Conservation (phyloP, 2,329 filamentous ascomycete species). For the Pseudogymnoascus sp. region DNA sequence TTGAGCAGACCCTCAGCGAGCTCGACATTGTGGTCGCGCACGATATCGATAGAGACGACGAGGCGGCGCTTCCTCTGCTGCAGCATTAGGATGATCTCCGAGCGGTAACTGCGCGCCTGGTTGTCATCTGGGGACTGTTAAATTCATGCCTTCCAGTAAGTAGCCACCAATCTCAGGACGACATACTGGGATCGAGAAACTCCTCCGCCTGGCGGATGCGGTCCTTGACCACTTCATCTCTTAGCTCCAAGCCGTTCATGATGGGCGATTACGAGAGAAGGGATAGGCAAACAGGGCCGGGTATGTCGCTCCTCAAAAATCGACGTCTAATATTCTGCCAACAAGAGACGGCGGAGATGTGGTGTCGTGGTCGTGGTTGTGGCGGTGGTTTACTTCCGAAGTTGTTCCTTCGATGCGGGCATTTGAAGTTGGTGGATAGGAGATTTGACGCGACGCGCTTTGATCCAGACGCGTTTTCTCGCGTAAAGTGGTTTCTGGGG, state of each 20-base stretch:
- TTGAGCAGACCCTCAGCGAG: slow-evolving; percentile 73
- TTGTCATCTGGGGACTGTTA: slow-evolving; percentile 40
- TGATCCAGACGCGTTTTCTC: background rate
- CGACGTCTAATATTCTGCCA: background rate
- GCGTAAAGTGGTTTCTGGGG: slow-evolving; percentile 4
- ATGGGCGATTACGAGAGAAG: slow-evolving; percentile 7
- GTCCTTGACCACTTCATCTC: slow-evolving; percentile 77
- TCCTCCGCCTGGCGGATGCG: slow-evolving; percentile 82
- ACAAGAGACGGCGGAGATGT: background rate
- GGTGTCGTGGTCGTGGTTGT: background rate
- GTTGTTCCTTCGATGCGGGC: background rate
- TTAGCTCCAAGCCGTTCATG: slow-evolving; percentile 66
- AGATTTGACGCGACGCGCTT: slow-evolving; percentile 8
- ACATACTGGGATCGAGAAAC: slow-evolving; percentile 86
- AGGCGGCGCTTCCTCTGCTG: slow-evolving; percentile 59
- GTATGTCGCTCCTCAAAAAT: background rate
- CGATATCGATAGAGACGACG: slow-evolving; percentile 78
- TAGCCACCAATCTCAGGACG: background rate
- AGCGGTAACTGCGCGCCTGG: slow-evolving; percentile 67
- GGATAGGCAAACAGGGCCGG: background rate
- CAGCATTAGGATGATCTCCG: slow-evolving; percentile 76
- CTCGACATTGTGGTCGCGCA: slow-evolving; percentile 77
- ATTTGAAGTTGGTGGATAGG: background rate
- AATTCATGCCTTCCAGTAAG: slow-evolving; percentile 13
- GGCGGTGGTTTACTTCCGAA: background rate